Conservation (phyloP, 306 rosid species). For the Lathyrus aphaca region DNA sequence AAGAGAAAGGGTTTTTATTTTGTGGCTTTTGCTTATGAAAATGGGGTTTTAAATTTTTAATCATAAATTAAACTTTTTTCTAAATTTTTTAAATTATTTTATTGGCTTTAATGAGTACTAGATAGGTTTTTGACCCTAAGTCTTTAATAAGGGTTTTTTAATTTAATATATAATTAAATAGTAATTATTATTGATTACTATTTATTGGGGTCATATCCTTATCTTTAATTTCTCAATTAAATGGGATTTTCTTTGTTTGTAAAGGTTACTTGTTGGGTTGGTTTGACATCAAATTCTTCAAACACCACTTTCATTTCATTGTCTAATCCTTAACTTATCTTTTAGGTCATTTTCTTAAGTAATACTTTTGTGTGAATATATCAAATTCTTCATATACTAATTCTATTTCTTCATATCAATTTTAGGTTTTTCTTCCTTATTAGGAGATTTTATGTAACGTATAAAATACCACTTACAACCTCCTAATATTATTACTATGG, state of each 20-base stretch:
- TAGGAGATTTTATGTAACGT: conserved; percentile 40
- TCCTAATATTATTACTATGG: conserved; percentile 17
- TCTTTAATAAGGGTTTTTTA: conserved; percentile 49
- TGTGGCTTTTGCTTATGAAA: conserved; percentile 43
- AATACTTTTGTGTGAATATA: conserved; percentile 12
- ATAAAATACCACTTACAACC: conserved; percentile 44
- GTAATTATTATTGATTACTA: conserved; percentile 40
- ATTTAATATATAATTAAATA: not conserved
- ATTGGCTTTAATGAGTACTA: conserved; percentile 40
- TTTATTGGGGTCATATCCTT: conserved; percentile 63
- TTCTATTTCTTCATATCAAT: not conserved
- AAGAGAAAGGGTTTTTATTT: conserved; percentile 23
- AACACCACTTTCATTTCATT: conserved; percentile 46
- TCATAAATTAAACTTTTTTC: not conserved
- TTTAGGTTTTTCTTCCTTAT: conserved; percentile 28
- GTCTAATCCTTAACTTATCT: conserved; percentile 35
- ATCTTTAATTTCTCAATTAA: conserved; percentile 55
- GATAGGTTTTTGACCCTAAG: conserved; percentile 60
- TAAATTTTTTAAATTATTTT: conserved; percentile 1
- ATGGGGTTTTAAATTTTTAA: conserved; percentile 30
- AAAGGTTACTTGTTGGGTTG: conserved; percentile 46
- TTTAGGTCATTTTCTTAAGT: conserved; percentile 56
- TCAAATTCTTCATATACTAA: not conserved
- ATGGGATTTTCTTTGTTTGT: conserved; percentile 53
- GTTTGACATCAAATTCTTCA: conserved; percentile 51